A percentile compares a stretch with the other conserved stretches of the same genome.
phyloP scores from a whole-genome alignment of 2,329 filamentous ascomycete species.

The Talaromyces sp. region DNA sequence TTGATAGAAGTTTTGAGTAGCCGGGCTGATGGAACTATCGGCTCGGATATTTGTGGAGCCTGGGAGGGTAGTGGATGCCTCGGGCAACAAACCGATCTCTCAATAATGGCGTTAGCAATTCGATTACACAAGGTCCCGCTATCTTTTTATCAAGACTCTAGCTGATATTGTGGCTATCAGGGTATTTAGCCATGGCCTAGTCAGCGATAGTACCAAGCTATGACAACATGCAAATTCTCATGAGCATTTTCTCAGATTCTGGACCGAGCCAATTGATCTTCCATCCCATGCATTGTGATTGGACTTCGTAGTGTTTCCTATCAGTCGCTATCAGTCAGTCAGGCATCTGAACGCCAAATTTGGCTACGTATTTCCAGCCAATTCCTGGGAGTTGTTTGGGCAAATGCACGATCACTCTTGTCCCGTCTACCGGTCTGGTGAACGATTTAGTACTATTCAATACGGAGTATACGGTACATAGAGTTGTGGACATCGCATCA shows the following conservation, averaged over 20 bases:
- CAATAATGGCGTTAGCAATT: conserved; percentile 10
- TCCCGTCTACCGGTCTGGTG: not conserved
- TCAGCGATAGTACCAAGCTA: not conserved
- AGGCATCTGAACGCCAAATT: not conserved
- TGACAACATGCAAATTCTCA: not conserved
- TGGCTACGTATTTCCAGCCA: not conserved
- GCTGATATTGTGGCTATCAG: not conserved
- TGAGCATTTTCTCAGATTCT: not conserved
- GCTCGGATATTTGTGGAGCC: conserved; percentile 15
- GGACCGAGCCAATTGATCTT: not conserved
- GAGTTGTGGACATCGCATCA: not conserved
- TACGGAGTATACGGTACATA: not conserved
- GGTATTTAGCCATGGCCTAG: not conserved
- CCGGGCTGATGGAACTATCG: not conserved
- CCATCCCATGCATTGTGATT: not conserved
- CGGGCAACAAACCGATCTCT: conserved; percentile 4
- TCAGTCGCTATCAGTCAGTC: not conserved
- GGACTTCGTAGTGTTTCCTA: not conserved
- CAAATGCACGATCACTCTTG: not conserved
- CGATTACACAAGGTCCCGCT: conserved; percentile 12
- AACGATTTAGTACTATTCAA: not conserved
- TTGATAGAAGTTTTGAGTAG: not conserved
- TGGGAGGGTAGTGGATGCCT: conserved; percentile 1
- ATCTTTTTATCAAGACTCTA: not conserved
- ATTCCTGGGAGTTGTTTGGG: not conserved